Evolutionary conservation across 2,329 filamentous ascomycete species (phyloP), one percentile per base, ranked within the genome.

Genomic region (Colletotrichum navitas): DNA sequence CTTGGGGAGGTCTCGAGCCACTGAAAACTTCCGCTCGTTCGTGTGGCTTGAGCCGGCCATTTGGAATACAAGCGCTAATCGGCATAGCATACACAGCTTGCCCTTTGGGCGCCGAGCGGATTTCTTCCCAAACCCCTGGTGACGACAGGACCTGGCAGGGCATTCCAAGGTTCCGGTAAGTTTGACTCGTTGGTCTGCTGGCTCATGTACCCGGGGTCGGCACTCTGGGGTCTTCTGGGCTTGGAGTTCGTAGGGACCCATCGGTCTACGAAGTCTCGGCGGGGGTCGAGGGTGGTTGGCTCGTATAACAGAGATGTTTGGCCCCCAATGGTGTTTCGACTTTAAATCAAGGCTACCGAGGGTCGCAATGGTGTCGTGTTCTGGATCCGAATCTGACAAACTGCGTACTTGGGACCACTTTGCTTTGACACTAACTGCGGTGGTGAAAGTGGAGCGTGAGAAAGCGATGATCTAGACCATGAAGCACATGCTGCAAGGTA

Each of bases 1-100:
- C 69, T 60, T 32, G 21, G 32, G 34, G 29, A 41, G 69, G 54
- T 41, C 66, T 60, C 56, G 39, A 59, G n/a, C 69, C 59, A 72
- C 54, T 69, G 45, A 69, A 21, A 69, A 36, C 54, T 26, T 49
- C 54, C 52, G 47, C 34, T 59, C 29, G 36, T 29, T 54, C 21
- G 26, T 24, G 29, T 71, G 52, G 68, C 65, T 69, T 60, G 60
- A 26, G 47, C 45, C 54, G 32, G 41, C 11, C 29, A 59, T 34
- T 47, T 64, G 55, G 43, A 54, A 41, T 26, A 26, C 26, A 14
- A 45, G 41, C 43, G 52, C 68, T 59, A 68, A 39, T 47, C 63
- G 51, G 58, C 64, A 47, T 52, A 24, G 58, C 52, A 52, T 47
- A 63, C 45, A 47, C 45, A 18, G 39, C n/a, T 43, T 72, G 59